Conservation (phyloP, 768 basidiomycete species). For the Boletellus emodensis region DNA sequence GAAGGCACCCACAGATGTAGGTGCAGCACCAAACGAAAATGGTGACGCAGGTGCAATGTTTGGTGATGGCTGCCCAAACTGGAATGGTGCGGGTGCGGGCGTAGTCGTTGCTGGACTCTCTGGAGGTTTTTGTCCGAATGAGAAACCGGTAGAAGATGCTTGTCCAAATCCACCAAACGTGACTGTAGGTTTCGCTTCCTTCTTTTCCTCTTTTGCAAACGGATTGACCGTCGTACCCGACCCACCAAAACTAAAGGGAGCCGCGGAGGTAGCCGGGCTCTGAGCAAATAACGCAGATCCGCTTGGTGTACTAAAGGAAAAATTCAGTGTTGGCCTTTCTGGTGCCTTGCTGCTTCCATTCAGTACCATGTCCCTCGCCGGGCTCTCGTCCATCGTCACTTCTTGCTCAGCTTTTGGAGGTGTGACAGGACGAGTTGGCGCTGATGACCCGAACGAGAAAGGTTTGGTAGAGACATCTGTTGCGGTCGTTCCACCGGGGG, state of each 20-base stretch:
- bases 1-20: constrained; percentile 39
- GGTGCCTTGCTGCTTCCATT: constrained; percentile 37
- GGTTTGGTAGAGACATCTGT: constrained; percentile 47
- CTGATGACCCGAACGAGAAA: constrained; percentile 50
- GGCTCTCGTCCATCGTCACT: constrained; percentile 80
- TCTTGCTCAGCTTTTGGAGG: constrained; percentile 67
- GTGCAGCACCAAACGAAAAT: constrained; percentile 44
- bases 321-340: constrained; percentile 41
- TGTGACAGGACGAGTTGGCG: constrained; percentile 49
- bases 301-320: constrained; percentile 44
- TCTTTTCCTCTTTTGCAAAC: constrained; percentile 48
- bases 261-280: constrained; percentile 29
- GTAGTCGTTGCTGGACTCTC: constrained; percentile 39
- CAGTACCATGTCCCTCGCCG: constrained; percentile 55
- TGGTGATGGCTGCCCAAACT: constrained; percentile 43
- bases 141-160: constrained; percentile 38
- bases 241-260: constrained; percentile 34
- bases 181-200: constrained; percentile 40
- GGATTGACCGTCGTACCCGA: constrained; percentile 37
- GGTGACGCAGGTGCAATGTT: constrained; percentile 35
- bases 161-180: constrained; percentile 49
- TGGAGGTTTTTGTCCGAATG: constrained; percentile 43
- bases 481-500: constrained; percentile 32
- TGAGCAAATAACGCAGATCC: constrained; percentile 35
- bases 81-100: constrained; percentile 40